These are phyloP conservation scores for Cordyceps cicadae DNA, from an alignment of 2,329 filamentous ascomycete genomes.

Conservation along the genomic window DNA sequence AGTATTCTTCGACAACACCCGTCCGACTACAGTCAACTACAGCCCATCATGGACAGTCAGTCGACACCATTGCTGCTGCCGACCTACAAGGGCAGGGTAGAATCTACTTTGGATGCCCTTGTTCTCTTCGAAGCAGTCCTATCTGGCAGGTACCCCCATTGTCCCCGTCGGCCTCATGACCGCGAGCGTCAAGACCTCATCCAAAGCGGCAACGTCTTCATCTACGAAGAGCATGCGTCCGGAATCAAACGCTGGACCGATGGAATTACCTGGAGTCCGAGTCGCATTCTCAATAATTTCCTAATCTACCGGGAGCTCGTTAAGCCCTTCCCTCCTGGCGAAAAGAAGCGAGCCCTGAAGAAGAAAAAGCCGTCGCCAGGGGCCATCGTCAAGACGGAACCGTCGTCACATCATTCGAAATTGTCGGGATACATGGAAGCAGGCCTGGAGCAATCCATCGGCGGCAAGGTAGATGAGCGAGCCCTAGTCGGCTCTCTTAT, in stretches of 20 bases:
- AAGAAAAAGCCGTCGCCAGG: slow-evolving; percentile 41
- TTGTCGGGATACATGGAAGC: slow-evolving; percentile 10
- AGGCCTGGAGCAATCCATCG: slow-evolving; percentile 13
- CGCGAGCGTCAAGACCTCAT: slow-evolving; percentile 71
- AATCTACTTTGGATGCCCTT: slow-evolving; percentile 65
- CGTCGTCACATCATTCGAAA: slow-evolving; percentile 20
- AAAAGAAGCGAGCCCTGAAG: slow-evolving; percentile 79
- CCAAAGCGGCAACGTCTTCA: slow-evolving; percentile 76
- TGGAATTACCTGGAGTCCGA: slow-evolving; percentile 84
- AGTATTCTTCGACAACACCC: too few species aligned
- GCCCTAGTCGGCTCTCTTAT: slow-evolving; percentile 69
- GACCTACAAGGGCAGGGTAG: slow-evolving; percentile 60
- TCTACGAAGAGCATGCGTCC: slow-evolving; percentile 85
- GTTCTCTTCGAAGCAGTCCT: slow-evolving; percentile 75
- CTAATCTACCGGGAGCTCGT: slow-evolving; percentile 78
- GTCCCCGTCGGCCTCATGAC: slow-evolving; percentile 78
- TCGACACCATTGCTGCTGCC: slow-evolving; percentile 45
- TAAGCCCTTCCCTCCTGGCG: slow-evolving; percentile 67
- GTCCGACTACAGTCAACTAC: too few species aligned
- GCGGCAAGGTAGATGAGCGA: slow-evolving; percentile 26
- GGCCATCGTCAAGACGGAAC: slow-evolving; percentile 30
- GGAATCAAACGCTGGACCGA: slow-evolving; percentile 95
- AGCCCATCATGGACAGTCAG: slow-evolving; percentile 20
- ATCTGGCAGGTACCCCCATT: slow-evolving; percentile 60
- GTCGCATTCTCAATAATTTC: slow-evolving; percentile 75